Evolutionary conservation across 148 eudicot species (phyloP), one percentile per base, ranked within the genome.

Genomic region (Vaccinium darrowii): DNA sequence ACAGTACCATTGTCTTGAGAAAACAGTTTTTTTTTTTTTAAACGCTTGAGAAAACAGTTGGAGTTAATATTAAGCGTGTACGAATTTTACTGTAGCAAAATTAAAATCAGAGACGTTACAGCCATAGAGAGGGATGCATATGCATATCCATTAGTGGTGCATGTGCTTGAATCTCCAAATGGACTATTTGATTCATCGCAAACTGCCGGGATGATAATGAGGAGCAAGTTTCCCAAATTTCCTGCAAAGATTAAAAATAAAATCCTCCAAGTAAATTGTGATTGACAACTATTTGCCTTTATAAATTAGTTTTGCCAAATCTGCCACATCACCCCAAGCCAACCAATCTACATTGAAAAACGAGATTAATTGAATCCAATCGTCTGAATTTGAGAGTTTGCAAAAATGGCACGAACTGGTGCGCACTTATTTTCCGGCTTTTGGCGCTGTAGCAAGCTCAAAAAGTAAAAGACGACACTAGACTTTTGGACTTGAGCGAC

Each of bases 171-270:
- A 75, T 90, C 91, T 56, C 96, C 96, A 82, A 93, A 93, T 47
- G 96, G 96, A 49, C 85, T 93, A 23, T 88, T 84, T 43, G 85
- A 74, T 73, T 93, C 92, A 14, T 85, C 76, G 79, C 94, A 93
- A 36, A 93, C 89, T 8, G 94, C 93, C 56, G 96, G 96, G 79
- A 93, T 86, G 60, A 93, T 87, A 10, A 93, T 92, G 11, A 93
- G 89, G 63, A 88, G 89, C 88, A 92, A 82, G 88, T 91, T 93
- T 51, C 93, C 94, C 85, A 93, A 84, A 86, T 92, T 93, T 36
- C 96, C 94, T 93, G 89, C 39, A 36, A 36, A 36, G 39, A 36
- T 36, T 36, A 36, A 36, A 36, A 36, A 36, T 10, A 50, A 80
- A 58, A 30, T 16, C 56, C 77, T 18, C 51, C 51, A 75, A 43